Evolutionary conservation across 805 yeast species (phyloP).

Genomic region (Suhomyces xylopsoci): DNA sequence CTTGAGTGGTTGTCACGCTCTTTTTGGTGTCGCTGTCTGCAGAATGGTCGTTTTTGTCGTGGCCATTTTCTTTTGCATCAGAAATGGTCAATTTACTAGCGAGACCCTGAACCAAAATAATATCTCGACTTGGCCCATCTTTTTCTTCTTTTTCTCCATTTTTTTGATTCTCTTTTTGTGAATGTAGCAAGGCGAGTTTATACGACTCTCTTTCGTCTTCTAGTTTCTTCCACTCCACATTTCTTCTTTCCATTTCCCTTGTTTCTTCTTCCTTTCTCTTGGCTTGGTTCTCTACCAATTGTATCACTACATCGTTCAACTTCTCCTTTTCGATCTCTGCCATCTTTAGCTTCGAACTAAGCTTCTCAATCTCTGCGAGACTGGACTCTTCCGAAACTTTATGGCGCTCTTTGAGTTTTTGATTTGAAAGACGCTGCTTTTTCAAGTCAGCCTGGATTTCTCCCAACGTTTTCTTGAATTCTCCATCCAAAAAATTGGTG

Average conservation of each 20-base stretch:
- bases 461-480: constrained; percentile 13
- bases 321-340: constrained; percentile 11
- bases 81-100: neutral
- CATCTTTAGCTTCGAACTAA: constrained; percentile 3
- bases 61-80: neutral
- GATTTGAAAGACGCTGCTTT: constrained; percentile 12
- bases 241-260: neutral
- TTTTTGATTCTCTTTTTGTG: neutral
- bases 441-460: constrained; percentile 15
- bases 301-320: neutral
- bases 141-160: neutral
- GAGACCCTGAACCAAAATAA: neutral
- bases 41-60: neutral
- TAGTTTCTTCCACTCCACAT: neutral
- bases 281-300: neutral
- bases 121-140: neutral
- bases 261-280: neutral
- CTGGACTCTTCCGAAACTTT: constrained; percentile 9
- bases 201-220: neutral
- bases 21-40: constrained; percentile 1
- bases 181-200: neutral
- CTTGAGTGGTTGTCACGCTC: constrained; percentile 10
- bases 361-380: neutral
- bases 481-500: constrained; percentile 18
- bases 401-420: constrained; percentile 14